phyloP scores from a whole-genome alignment of 1,284 basidiomycete genomes.

The Wallemia hederae region DNA sequence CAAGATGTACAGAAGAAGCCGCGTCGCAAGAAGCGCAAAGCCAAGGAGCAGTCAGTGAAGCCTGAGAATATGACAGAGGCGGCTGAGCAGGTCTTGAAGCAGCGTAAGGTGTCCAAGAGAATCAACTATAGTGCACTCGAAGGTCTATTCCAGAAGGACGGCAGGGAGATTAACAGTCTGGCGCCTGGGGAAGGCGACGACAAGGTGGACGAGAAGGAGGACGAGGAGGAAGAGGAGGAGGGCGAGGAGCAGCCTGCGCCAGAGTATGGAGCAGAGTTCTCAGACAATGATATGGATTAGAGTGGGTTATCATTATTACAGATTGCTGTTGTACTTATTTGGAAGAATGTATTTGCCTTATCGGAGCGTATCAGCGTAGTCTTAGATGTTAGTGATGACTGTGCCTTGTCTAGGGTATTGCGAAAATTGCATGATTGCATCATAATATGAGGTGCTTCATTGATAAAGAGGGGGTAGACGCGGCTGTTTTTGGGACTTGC shows the following conservation, averaged over 20 bases:
- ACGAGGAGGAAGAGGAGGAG: conserved; percentile 4
- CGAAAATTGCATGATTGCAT: too few species aligned
- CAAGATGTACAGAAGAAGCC: conserved; percentile 23
- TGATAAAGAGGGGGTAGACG: too few species aligned
- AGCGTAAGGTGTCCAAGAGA: conserved; percentile 49
- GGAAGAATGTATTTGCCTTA: too few species aligned
- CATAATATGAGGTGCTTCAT: too few species aligned
- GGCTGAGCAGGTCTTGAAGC: conserved; percentile 48
- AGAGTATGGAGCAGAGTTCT: neutral
- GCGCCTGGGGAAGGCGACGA: conserved; percentile 1
- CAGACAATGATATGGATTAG: neutral
- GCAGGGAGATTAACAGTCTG: neutral
- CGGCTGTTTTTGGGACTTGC: too few species aligned
- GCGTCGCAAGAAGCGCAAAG: conserved; percentile 23
- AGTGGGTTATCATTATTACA: too few species aligned
- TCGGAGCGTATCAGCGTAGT: too few species aligned
- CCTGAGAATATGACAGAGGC: conserved; percentile 46
- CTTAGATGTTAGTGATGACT: too few species aligned
- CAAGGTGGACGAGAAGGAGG: conserved; percentile 4
- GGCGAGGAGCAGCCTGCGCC: neutral
- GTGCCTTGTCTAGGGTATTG: too few species aligned
- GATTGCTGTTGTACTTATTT: too few species aligned
- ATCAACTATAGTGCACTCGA: conserved; percentile 69
- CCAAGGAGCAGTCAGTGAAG: conserved; percentile 39
- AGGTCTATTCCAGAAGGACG: conserved; percentile 31